Conservation (phyloP, 1,284 basidiomycete species). For the Coniophora puteana region DNA sequence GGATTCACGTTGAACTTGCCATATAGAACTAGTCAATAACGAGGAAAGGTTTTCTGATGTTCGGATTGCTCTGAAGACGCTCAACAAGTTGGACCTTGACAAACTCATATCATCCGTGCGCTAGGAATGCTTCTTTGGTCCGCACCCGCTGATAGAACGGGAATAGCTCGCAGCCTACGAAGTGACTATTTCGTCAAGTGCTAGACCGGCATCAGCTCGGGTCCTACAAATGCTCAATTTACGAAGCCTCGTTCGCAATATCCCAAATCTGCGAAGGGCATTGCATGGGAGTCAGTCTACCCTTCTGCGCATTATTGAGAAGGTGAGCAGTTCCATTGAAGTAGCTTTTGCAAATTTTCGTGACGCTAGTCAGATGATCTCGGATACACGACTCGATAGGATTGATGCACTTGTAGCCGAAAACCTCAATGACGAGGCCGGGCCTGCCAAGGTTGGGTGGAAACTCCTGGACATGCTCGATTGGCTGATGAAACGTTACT, state of each 20-base stretch:
- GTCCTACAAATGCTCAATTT: slow-evolving; percentile 77
- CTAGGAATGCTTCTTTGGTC: slow-evolving; percentile 2
- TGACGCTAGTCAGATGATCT: slow-evolving; percentile 51
- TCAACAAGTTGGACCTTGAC: slow-evolving; percentile 85
- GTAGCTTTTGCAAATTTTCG: background rate
- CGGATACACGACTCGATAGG: slow-evolving; percentile 60
- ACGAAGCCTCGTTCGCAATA: slow-evolving; percentile 61
- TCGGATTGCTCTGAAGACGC: slow-evolving; percentile 61
- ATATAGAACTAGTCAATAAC: slow-evolving; percentile 65
- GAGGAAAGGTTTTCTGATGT: slow-evolving; percentile 74
- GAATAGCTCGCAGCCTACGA: slow-evolving; percentile 62
- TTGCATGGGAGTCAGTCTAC: slow-evolving; percentile 55
- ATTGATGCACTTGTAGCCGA: slow-evolving; percentile 59
- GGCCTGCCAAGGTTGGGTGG: slow-evolving; percentile 49
- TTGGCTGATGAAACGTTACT: slow-evolving; percentile 1
- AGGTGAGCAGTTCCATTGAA: slow-evolving; percentile 35
- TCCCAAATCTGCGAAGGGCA: slow-evolving; percentile 61
- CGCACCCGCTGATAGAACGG: background rate
- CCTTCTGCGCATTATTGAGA: slow-evolving; percentile 59
- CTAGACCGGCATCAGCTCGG: slow-evolving; percentile 64
- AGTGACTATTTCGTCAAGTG: slow-evolving; percentile 44
- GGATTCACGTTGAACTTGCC: slow-evolving; percentile 18
- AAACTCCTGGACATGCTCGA: background rate
- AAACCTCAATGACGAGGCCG: slow-evolving; percentile 71
- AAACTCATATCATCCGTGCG: slow-evolving; percentile 76